Evolutionary conservation across 2,329 filamentous ascomycete species (phyloP).

Genomic region (Coniella vitis): DNA sequence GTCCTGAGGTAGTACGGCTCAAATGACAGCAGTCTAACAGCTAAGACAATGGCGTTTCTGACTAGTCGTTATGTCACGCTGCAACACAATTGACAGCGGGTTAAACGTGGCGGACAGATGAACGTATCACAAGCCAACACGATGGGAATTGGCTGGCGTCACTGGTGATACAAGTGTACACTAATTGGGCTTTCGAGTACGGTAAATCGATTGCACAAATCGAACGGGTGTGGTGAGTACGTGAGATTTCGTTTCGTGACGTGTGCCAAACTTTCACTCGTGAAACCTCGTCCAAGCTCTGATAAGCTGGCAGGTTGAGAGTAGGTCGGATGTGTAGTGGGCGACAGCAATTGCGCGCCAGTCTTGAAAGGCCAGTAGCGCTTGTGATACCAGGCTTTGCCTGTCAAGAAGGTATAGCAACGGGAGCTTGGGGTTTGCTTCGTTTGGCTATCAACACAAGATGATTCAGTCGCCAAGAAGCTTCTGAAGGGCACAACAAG

Average conservation of each 20-base stretch:
- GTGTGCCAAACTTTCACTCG: slow-evolving; percentile 29
- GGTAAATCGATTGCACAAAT: no score
- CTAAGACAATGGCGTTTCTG: slow-evolving; percentile 12
- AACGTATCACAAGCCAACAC: slow-evolving; percentile 18
- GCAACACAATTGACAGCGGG: slow-evolving; percentile 20
- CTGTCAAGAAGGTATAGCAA: no score
- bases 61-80: slow-evolving; percentile 4
- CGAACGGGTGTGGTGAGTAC: slow-evolving; percentile 20
- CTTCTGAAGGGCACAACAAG: no score
- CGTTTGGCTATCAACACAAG: no score
- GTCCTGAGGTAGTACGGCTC: slow-evolving; percentile 7
- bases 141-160: slow-evolving; percentile 17
- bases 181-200: no score
- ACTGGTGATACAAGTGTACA: slow-evolving; percentile 20
- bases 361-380: slow-evolving; percentile 1
- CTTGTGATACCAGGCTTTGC: no score
- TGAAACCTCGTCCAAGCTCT: slow-evolving; percentile 18
- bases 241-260: slow-evolving; percentile 28
- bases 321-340: slow-evolving; percentile 9
- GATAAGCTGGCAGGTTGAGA: slow-evolving; percentile 5
- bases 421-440: no score
- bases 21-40: slow-evolving; percentile 7
- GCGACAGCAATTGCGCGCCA: slow-evolving; percentile 5
- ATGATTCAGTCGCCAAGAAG: no score
- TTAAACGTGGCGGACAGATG: slow-evolving; percentile 22